These are phyloP conservation scores for Acorus gramineus DNA, from an alignment of 106 monocot genomes.

Conservation along the genomic window DNA sequence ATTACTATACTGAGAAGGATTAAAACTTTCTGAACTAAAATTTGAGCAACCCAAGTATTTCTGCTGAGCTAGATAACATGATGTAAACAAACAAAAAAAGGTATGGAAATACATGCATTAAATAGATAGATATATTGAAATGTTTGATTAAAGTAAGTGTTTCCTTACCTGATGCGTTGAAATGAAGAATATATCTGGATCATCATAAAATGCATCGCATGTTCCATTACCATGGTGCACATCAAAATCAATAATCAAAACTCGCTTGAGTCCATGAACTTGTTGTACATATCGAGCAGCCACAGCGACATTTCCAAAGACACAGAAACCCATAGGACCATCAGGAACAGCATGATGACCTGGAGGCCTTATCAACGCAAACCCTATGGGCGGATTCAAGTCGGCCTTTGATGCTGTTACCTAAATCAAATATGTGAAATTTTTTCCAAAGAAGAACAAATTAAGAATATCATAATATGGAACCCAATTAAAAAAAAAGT, in stretches of 20 bases:
- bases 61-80: too few species aligned
- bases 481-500: background rate
- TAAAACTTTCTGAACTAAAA: too few species aligned
- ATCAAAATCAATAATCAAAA: conserved; percentile 95
- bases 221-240: conserved; percentile 99
- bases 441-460: conserved; percentile 10
- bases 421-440: conserved; percentile 34
- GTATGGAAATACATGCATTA: too few species aligned
- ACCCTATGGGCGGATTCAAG: conserved; percentile 59
- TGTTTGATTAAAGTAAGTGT: too few species aligned
- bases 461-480: conserved; percentile 4
- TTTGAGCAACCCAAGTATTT: too few species aligned
- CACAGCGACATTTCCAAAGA: conserved; percentile 90
- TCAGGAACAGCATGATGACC: conserved; percentile 95
- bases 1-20: too few species aligned
- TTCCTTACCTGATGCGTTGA: conserved; percentile 87
- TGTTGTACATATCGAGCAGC: conserved; percentile 86
- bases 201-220: conserved; percentile 97
- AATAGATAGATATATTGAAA: too few species aligned
- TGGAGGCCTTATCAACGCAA: conserved; percentile 89
- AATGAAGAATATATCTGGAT: conserved; percentile 92
- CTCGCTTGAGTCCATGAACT: conserved; percentile 61
- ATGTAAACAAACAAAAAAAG: too few species aligned
- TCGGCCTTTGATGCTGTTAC: conserved; percentile 57
- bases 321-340: conserved; percentile 98